Conservation (phyloP, 1,284 basidiomycete genomes). For the Hemileia vastatrix region DNA sequence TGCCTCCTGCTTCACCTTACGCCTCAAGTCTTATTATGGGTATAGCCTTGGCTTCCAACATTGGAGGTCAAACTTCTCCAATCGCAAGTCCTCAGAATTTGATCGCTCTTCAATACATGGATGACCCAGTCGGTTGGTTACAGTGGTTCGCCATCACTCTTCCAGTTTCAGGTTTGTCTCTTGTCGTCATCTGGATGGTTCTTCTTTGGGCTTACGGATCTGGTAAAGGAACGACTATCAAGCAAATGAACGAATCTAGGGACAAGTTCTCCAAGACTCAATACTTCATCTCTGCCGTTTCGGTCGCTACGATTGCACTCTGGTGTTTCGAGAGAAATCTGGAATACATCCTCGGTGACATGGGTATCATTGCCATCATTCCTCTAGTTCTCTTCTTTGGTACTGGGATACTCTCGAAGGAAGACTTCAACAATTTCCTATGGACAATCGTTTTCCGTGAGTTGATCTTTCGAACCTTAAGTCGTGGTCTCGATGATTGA, state of each 20-base stretch:
- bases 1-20: slow-evolving; percentile 78
- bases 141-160: slow-evolving; percentile 90
- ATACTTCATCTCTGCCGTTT: slow-evolving; percentile 80
- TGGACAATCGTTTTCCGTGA: too few species aligned
- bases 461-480: too few species aligned
- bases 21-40: slow-evolving; percentile 85
- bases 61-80: slow-evolving; percentile 68
- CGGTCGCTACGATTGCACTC: slow-evolving; percentile 69
- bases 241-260: slow-evolving; percentile 66
- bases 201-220: slow-evolving; percentile 76
- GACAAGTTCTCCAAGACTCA: slow-evolving; percentile 75
- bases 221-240: slow-evolving; percentile 68
- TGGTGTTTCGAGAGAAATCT: slow-evolving; percentile 86
- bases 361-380: slow-evolving; percentile 93
- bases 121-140: slow-evolving; percentile 74
- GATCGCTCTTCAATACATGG: slow-evolving; percentile 82
- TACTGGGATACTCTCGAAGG: slow-evolving; percentile 86
- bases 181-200: slow-evolving; percentile 82
- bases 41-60: slow-evolving; percentile 93
- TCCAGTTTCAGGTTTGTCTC: slow-evolving; percentile 74
- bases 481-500: too few species aligned
- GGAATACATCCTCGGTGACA: slow-evolving; percentile 74
- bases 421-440: slow-evolving; percentile 83
- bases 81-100: slow-evolving; percentile 91
- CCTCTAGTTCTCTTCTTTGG: slow-evolving; percentile 92